phyloP scores from a whole-genome alignment of 768 basidiomycete genomes.

The Rubroboletus pulcherrimus region DNA sequence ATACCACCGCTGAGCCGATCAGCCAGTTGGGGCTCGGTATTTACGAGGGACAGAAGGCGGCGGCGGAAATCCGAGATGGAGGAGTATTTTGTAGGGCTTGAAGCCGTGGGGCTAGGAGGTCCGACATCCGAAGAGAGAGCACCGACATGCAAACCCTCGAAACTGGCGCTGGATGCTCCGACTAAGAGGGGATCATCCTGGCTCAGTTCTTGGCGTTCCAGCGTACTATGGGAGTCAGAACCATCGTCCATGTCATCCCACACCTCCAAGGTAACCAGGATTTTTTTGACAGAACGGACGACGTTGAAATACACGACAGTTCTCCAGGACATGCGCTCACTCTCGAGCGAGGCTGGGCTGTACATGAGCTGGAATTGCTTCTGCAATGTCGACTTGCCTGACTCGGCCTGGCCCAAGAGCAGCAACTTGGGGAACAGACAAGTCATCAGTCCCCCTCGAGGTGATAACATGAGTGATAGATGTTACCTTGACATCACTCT shows the following conservation, averaged over 20 bases:
- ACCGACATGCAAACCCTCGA: conserved; percentile 9
- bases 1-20: conserved; percentile 74
- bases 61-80: conserved; percentile 53
- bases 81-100: conserved; percentile 21
- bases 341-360: conserved; percentile 63
- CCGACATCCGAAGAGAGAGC: conserved; percentile 10
- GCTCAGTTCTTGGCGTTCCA: conserved; percentile 31
- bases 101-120: conserved; percentile 8
- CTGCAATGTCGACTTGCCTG: conserved; percentile 72
- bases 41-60: conserved; percentile 57
- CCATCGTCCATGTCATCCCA: conserved; percentile 62
- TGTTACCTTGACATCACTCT: conserved; percentile 70
- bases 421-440: conserved; percentile 44
- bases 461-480: background rate
- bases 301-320: conserved; percentile 76
- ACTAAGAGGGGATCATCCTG: conserved; percentile 22
- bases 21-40: conserved; percentile 59
- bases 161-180: conserved; percentile 11
- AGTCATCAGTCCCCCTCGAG: conserved; percentile 19
- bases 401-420: conserved; percentile 77
- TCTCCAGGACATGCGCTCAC: conserved; percentile 68
- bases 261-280: conserved; percentile 56
- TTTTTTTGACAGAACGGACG: conserved; percentile 65
- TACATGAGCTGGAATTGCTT: conserved; percentile 84
- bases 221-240: conserved; percentile 34